A percentile compares a stretch with the other conserved stretches of the same genome.
Evolutionary conservation across 768 basidiomycete genomes (phyloP).

Genomic region (Tulasnella calospora): DNA sequence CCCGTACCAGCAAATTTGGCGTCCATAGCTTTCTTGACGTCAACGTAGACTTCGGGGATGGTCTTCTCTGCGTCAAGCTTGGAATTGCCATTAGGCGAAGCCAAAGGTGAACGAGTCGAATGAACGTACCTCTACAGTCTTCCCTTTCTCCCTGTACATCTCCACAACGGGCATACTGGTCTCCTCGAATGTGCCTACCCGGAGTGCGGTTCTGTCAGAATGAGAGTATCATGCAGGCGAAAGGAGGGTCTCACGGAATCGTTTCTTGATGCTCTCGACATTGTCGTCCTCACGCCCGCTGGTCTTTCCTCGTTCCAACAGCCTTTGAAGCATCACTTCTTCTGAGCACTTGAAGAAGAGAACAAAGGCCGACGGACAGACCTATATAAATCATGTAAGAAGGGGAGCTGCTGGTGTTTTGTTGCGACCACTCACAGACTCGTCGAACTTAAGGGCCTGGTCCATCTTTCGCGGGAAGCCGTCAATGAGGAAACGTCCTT

Average conservation of each 20-base stretch:
- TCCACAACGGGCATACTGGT: conserved; percentile 93
- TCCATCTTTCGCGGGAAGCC: conserved; percentile 99
- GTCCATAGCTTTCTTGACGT: conserved; percentile 52
- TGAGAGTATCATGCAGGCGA: not conserved
- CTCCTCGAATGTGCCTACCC: conserved; percentile 68
- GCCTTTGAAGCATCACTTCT: conserved; percentile 76
- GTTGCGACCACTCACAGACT: conserved; percentile 50
- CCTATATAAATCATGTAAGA: conserved; percentile 42
- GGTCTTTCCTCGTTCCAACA: conserved; percentile 87
- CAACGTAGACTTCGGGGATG: conserved; percentile 65
- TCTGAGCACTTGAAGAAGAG: conserved; percentile 86
- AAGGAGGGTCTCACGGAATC: conserved; percentile 62
- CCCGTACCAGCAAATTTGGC: conserved; percentile 41
- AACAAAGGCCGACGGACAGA: conserved; percentile 73
- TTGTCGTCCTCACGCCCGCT: conserved; percentile 97
- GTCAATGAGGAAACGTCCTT: conserved; percentile 88
- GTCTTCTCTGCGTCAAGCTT: conserved; percentile 66
- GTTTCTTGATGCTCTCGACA: conserved; percentile 86
- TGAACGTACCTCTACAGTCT: conserved; percentile 71
- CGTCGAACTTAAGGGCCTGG: conserved; percentile 87
- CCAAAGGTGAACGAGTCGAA: not conserved
- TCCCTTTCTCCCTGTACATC: conserved; percentile 60
- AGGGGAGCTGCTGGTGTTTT: not conserved
- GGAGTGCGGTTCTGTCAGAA: not conserved
- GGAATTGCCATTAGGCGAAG: not conserved